Percentiles rank a stretch among this genome's conserved stretches.
These are phyloP conservation scores for Candolleomyces eurysporus DNA, from an alignment of 768 basidiomycete species.

Conservation along the genomic window DNA sequence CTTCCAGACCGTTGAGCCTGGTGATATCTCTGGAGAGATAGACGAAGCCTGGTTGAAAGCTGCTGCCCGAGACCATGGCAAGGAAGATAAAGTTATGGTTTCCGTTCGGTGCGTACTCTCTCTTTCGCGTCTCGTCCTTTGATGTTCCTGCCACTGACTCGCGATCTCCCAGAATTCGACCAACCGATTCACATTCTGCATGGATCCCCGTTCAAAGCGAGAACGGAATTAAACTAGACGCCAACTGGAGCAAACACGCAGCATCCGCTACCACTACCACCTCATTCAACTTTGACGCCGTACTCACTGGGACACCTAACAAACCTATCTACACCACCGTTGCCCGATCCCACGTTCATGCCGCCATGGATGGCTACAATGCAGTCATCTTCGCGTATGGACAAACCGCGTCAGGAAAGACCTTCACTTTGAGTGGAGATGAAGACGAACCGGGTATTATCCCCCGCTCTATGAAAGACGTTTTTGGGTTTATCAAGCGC, in stretches of 20 bases:
- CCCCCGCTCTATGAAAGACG: conserved; percentile 87
- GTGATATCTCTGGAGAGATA: conserved; percentile 67
- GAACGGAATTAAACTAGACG: conserved; percentile 61
- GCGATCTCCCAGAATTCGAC: conserved; percentile 52
- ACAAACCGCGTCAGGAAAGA: conserved; percentile 77
- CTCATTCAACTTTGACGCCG: conserved; percentile 67
- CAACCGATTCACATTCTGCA: conserved; percentile 48
- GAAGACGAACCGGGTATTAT: conserved; percentile 92
- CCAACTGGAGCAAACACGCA: conserved; percentile 49
- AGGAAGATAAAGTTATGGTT: conserved; percentile 83
- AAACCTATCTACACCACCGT: conserved; percentile 76
- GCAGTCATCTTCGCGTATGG: conserved; percentile 93
- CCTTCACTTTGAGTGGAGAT: conserved; percentile 63
- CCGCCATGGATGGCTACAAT: conserved; percentile 97
- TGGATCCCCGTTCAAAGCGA: conserved; percentile 50
- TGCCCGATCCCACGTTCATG: conserved; percentile 76
- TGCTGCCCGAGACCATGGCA: conserved; percentile 52
- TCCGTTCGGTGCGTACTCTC: conserved; percentile 61
- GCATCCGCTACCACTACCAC: conserved; percentile 27
- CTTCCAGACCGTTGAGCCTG: conserved; percentile 64
- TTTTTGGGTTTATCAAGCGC: conserved; percentile 79
- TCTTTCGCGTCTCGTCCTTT: background rate
- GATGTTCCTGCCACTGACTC: conserved; percentile 3
- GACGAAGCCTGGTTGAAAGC: conserved; percentile 54
- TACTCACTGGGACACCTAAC: conserved; percentile 77